Evolutionary conservation across 176 grass and related monocot species (phyloP), one percentile per base, ranked within the genome.

Genomic region (Alloteropsis semialata): DNA sequence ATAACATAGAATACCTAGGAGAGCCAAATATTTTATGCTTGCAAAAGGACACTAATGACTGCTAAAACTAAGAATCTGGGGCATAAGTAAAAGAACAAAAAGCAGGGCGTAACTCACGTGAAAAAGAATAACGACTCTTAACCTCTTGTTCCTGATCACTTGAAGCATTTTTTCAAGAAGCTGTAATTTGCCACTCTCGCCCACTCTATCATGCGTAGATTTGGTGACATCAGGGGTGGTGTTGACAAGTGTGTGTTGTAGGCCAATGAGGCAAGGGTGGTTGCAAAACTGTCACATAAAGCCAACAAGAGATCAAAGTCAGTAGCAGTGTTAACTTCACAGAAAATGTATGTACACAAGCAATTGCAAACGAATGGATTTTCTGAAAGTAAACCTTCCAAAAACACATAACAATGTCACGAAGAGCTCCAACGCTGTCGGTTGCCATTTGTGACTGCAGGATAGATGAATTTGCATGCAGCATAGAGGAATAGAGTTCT

Each of bases 101-200:
- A 36, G 43, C 21, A 42, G n/a, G 69, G 32, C 32, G 58, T 30
- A 71, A 62, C 86, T 78, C 65, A 92, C 93, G 69, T 96, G 93
- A 89, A 93, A 97, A 89, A 98, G 77, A 91, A 98, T 66, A 81
- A 98, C 28, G 37, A 86, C 92, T 72, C 90, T 86, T 46, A 89
- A 61, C 15, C 84, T 78, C 65, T 67, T 89, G 18, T 85, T 87
- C 56, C 45, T 77, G 55, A 93, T 87, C 69, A 76, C 88, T 83
- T 91, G 72, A 46, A 98, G 84, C 83, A 94, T 92, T 88, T 93
- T 98, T 41, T 91, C 88, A 74, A 98, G 86, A 33, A 98, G 75
- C 74, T 88, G 82, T 65, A 98, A 58, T 49, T 98, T 98, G 41
- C 95, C 92, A 39, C 92, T 92, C 62, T 82, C 81, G 78, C 69